Evolutionary conservation across 2,329 filamentous ascomycete species (phyloP), one percentile per base, ranked within the genome.

Genomic region (Tolypocladium ovalisporum): DNA sequence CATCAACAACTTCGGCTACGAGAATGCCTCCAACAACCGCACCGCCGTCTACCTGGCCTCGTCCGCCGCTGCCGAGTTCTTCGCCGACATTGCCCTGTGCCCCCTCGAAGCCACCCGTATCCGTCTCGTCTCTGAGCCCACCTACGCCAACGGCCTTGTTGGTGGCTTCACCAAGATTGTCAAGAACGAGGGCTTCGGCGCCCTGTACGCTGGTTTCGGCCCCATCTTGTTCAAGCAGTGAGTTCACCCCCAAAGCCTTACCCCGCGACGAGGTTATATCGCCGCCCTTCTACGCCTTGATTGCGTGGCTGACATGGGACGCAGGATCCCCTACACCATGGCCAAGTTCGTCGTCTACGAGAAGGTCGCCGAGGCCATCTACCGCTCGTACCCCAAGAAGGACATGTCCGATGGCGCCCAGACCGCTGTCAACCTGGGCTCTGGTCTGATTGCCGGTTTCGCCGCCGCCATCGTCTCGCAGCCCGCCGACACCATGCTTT

Each of bases 301-400:
- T 12, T 32, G 27, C 17, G 27, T 15, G 15, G 37, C 58, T 62
- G 19, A 59, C 58, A 42, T 19, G 2, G 12, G 24, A 12, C 52
- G 6, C 63, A 90, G 87, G 82, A 86, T 95, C 67, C 90, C 90
- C 64, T 95, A 95, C 81, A 95, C 90, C 75, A 92, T 94, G 87
- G 81, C 90, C 83, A 95, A 95, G 82, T 95, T 95, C 79, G 90
- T 93, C 76, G 90, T 92, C 68, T 94, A 84, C 83, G 90, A 95
- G 79, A 93, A 93, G 83, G 88, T 90, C 67, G 79, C 85, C 67
- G 90, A 94, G 79, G 69, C 80, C 65, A 74, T 89, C 78, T 93
- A 86, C 82, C 73, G 77, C 66, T 62, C 70, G 56, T 75, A 88
- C 71, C 86, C 90, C 82, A 93, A 92, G 83, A 76, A 80, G 69